Percentiles rank a stretch among this genome's conserved stretches.
Conservation (phyloP, 2,329 filamentous ascomycete species). For the Pseudogymnoascus sp. region DNA sequence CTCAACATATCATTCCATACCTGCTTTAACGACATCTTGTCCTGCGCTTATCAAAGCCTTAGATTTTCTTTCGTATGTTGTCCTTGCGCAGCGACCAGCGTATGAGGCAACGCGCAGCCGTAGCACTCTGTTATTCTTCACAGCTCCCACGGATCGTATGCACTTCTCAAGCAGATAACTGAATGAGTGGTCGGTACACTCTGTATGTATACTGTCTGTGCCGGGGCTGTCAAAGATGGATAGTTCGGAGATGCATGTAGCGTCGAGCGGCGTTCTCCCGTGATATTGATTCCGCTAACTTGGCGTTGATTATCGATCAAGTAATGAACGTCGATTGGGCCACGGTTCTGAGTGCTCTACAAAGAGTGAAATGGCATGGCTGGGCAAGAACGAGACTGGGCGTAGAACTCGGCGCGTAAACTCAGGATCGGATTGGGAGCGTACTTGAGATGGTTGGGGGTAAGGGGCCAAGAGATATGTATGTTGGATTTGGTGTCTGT, state of each 20-base stretch:
- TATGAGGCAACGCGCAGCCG: conserved; percentile 1
- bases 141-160: neutral
- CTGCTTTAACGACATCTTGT: conserved; percentile 8
- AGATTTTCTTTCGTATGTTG: neutral
- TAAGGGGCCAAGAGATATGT: conserved; percentile 2
- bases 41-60: neutral
- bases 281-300: conserved; percentile 8
- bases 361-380: conserved; percentile 6
- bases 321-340: conserved; percentile 8
- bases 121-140: neutral
- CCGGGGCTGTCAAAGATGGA: conserved; percentile 3
- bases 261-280: neutral
- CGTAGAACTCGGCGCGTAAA: conserved; percentile 6
- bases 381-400: conserved; percentile 1
- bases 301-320: neutral
- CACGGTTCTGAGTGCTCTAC: conserved; percentile 1
- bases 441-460: neutral
- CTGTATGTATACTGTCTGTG: conserved; percentile 1
- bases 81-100: neutral
- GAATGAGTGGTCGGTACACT: neutral
- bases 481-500: conserved; percentile 7
- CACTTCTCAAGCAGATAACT: neutral
- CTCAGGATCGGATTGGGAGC: conserved; percentile 3
- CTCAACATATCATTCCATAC: neutral
- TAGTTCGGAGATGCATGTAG: neutral